Base-by-base conservation (phyloP, 2,329 filamentous ascomycete genomes). In the Cryphonectria nitschkei region DNA sequence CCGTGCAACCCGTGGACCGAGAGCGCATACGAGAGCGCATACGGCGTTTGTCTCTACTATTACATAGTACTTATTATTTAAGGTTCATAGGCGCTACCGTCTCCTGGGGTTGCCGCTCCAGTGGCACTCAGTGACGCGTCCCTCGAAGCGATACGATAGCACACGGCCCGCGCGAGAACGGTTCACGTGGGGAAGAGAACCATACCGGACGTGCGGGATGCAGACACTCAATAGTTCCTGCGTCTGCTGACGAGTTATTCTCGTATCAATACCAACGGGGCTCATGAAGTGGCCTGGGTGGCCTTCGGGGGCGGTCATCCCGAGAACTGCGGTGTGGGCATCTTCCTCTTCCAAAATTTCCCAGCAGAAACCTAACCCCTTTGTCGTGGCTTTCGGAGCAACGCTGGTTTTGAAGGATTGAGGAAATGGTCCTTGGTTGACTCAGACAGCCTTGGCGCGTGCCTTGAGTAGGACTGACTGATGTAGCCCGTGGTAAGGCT, bases 211-310 rank as follows among this genome's bases (percentile, higher is more conserved):
- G 8, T 13, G 32, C 22, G 32, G 11, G 58, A 61, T 61, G 34
- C 34, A 61, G 34, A 22, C 7, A n/a, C 34, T 39, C 58, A 61
- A 61, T 61, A 61, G 58, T 61, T 61, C 58, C 16, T 34, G 32
- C 34, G 9, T 39, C 19, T 61, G 34, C 58, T 39, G 32, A n/a
- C 58, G 37, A 9, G 7, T 4, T n/a, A 32, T 3, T 39, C 32
- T 19, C 54, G 26, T 39, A 56, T 56, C 13, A 14, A 56, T 14
- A 32, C 13, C 26, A n/a, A 7, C 54, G 29, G 29, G 54, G 11
- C n/a, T 29, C 58, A 61, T 19, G 34, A 39, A 5, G 46, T 50
- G 7, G 8, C 19, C 19, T 1, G 16, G 19, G 3, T 19, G 46
- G 43, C 16, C 43, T 19, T n/a, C n/a, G 19, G 19, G 46, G 46